Conservation (phyloP, 1,139 yeast genomes). For the Schwanniomyces etchellsii region DNA sequence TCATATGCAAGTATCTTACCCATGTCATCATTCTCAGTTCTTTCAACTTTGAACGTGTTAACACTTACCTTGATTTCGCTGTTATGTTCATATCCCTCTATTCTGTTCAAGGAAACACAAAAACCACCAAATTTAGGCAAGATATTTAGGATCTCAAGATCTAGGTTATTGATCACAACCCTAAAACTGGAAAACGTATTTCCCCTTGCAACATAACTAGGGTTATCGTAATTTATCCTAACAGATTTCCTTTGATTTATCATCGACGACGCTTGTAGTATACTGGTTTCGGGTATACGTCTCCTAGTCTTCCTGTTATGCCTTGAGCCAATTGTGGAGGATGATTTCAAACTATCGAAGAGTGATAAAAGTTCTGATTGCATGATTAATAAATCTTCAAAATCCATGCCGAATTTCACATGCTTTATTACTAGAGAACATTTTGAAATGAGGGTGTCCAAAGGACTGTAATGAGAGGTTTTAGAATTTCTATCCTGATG, state of each 20-base stretch:
- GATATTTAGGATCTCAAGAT: slow-evolving; percentile 21
- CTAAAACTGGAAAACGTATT: slow-evolving; percentile 15
- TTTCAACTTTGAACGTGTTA: slow-evolving; percentile 12
- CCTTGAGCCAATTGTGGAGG: neutral
- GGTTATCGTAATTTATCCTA: slow-evolving; percentile 8
- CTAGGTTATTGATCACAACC: slow-evolving; percentile 17
- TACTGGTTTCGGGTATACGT: neutral
- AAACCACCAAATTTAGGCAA: slow-evolving; percentile 44
- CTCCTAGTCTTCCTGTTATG: neutral
- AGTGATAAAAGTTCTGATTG: neutral
- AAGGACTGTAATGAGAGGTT: neutral
- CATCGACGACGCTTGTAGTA: neutral
- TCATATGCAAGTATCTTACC: neutral
- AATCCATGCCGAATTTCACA: neutral
- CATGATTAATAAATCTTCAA: neutral
- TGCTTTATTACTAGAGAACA: neutral
- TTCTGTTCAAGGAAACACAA: slow-evolving; percentile 14
- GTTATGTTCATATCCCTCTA: slow-evolving; percentile 25
- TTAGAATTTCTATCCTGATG: slow-evolving; percentile 5
- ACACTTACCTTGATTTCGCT: slow-evolving; percentile 29
- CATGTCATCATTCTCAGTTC: slow-evolving; percentile 12
- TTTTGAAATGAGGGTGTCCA: neutral
- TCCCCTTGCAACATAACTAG: slow-evolving; percentile 6
- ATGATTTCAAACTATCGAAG: neutral
- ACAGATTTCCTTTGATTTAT: slow-evolving; percentile 12